Conservation (phyloP, 2,329 filamentous ascomycete genomes). For the Leptoxyphium fumago region DNA sequence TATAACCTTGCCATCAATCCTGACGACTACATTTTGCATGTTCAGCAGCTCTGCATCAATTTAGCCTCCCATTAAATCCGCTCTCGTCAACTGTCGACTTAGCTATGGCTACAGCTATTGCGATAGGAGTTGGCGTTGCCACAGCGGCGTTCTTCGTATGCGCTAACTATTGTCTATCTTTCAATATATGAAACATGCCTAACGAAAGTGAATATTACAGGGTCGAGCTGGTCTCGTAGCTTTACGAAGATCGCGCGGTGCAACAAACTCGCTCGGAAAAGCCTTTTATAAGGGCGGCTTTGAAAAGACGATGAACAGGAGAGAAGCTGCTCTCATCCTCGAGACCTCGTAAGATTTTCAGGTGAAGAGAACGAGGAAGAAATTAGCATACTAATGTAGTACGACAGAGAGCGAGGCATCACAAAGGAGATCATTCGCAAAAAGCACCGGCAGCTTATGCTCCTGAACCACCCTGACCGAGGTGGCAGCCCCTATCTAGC, state of each 20-base stretch:
- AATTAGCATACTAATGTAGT: slow-evolving; percentile 3
- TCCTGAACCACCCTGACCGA: slow-evolving; percentile 93
- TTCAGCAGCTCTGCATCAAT: background rate
- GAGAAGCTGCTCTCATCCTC: slow-evolving; percentile 80
- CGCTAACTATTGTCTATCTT: background rate
- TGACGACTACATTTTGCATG: background rate
- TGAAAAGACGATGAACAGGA: slow-evolving; percentile 82
- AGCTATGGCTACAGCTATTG: slow-evolving; percentile 44
- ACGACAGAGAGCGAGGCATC: slow-evolving; percentile 62
- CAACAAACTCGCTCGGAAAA: slow-evolving; percentile 63
- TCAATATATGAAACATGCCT: background rate
- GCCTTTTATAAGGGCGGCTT: slow-evolving; percentile 99
- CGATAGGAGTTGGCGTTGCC: slow-evolving; percentile 46
- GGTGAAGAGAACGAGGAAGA: background rate
- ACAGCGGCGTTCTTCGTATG: slow-evolving; percentile 51
- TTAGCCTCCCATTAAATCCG: background rate
- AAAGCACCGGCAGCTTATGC: slow-evolving; percentile 88
- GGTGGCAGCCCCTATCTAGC: slow-evolving; percentile 92
- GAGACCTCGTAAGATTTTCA: slow-evolving; percentile 72
- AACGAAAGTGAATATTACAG: slow-evolving; percentile 31
- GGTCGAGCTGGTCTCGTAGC: slow-evolving; percentile 87
- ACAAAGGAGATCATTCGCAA: slow-evolving; percentile 92
- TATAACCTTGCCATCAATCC: background rate
- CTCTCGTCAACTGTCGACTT: background rate
- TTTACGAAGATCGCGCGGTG: slow-evolving; percentile 65